Base-by-base conservation (phyloP, 352 stramenopile genomes). In the Pythium periplocum region DNA sequence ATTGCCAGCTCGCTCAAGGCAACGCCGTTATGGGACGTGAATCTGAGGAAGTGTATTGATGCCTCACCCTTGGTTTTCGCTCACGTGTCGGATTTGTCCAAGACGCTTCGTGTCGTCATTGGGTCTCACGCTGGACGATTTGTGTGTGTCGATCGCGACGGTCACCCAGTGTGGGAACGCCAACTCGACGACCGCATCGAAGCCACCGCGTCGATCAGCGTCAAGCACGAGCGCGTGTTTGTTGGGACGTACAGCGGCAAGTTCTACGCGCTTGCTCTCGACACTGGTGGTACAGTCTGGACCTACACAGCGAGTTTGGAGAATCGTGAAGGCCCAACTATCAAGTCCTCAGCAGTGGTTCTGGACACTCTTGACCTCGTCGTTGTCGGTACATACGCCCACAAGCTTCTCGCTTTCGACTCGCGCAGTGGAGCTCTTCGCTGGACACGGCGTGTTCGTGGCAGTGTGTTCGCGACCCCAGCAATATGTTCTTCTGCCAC, bases 21-120 rank as follows among this genome's bases (percentile, higher is more conserved):
- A 6, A 35, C 37, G 3, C 11, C 42, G 5, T 4, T 55, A 1
- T 85, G 71, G 58, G 36, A 49, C 42, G 55, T 71, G 1, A 55
- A 88, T 64, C 50, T 88, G 30, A 42, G 51, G 6, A 85, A 86
- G 36, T 88, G 78, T 48, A 74, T 88, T 11, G 78, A 88, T 41
- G 78, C 78, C 7, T 88, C 78, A 17, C 78, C 77, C 4, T 56
- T 86, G 3, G 55, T 88, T 30, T 54, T 85, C n/a, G 9, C 11
- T 26, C 12, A n/a, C 9, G 9, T 26, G 17, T 26, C 17, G 17
- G 17, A 26, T 26, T 26, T n/a, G 5, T 4, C 6, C 31, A 31
- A 57, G 8, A 12, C 9, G 6, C 33, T 56, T 6, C 72, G 57
- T 53, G 69, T 55, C 4, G 61, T 79, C 36, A 55, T 86, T 31